Percentiles rank a stretch among this genome's conserved stretches.
phyloP scores from a whole-genome alignment of 169 alveolate species.

The Eimeria necatrix region DNA sequence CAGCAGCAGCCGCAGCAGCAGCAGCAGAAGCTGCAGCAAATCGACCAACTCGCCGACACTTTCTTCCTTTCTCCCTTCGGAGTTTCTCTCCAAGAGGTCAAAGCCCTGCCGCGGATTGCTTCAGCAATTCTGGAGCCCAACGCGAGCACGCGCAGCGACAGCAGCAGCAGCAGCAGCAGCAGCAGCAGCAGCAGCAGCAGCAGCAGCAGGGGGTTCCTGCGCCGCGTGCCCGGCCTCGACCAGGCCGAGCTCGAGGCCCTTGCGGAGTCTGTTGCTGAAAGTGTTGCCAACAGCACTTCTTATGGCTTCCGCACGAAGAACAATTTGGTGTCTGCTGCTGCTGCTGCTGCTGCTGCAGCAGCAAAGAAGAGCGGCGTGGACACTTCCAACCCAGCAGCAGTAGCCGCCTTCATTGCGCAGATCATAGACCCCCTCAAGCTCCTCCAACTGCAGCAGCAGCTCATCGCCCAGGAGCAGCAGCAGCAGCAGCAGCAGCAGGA shows the following conservation, averaged over 20 bases:
- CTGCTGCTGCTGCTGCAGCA: conserved; percentile 11
- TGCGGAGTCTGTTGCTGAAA: background rate
- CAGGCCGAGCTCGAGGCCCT: background rate
- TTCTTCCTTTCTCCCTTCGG: background rate
- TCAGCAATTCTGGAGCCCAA: background rate
- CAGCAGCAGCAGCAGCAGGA: background rate
- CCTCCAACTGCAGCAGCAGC: background rate
- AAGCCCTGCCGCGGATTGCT: background rate
- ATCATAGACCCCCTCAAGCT: background rate
- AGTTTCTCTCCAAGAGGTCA: background rate
- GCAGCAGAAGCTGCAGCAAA: no score
- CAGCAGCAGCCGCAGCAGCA: background rate
- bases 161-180: conserved; percentile 15
- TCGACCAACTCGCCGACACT: no score
- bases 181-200: background rate
- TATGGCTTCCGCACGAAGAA: background rate
- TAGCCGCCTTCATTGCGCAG: background rate
- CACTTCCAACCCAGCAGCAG: background rate
- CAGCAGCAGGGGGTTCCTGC: background rate
- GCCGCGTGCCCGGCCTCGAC: background rate
- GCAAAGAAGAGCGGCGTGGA: background rate
- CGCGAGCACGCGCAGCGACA: background rate
- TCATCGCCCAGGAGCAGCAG: background rate
- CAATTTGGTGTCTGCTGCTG: background rate
- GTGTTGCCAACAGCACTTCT: background rate